Conservation (phyloP, 257 asterid species). For the Capsicum baccatum region DNA sequence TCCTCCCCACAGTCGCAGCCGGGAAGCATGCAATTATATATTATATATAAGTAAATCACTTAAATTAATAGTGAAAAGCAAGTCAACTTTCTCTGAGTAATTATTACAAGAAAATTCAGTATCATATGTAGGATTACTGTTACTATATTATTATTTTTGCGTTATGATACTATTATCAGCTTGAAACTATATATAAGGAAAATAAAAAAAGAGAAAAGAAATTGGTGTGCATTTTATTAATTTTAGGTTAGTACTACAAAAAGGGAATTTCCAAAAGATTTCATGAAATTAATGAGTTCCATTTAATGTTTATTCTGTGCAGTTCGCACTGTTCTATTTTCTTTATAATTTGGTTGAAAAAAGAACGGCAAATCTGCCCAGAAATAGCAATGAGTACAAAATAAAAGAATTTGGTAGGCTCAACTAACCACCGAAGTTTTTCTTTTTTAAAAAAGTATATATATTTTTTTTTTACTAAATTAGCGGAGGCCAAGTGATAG, state of each 20-base stretch:
- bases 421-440: background rate
- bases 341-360: background rate
- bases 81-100: background rate
- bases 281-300: background rate
- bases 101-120: background rate
- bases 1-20: too few relatives aligned
- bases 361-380: slow-evolving; percentile 5
- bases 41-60: background rate
- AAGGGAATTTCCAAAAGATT: background rate
- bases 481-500: background rate
- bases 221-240: background rate
- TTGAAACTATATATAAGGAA: background rate
- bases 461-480: too few relatives aligned
- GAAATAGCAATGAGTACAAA: background rate
- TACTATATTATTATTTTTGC: background rate
- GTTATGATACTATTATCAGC: background rate
- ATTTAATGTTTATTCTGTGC: slow-evolving; percentile 15
- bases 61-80: background rate
- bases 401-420: background rate
- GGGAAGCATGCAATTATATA: background rate
- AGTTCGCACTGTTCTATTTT: slow-evolving; percentile 16
- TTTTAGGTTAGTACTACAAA: background rate
- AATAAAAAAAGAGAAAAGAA: background rate
- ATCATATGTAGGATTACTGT: background rate
- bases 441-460: background rate